These are phyloP conservation scores for Podospora comata DNA, from an alignment of 495 filamentous ascomycete genomes.

Conservation along the genomic window DNA sequence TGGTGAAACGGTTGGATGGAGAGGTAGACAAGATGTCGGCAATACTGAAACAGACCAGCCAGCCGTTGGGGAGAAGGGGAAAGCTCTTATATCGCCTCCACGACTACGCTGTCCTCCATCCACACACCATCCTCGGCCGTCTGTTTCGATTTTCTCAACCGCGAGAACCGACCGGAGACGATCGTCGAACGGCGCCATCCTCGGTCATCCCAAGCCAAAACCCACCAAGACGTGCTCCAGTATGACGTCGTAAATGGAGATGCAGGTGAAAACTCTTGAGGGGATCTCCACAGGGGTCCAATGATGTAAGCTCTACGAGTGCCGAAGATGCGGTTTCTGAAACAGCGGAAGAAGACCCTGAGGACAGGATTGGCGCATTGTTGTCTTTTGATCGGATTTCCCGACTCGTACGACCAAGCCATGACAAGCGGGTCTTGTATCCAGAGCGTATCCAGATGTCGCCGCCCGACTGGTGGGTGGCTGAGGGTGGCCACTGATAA, in stretches of 20 bases:
- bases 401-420: conserved; percentile 1
- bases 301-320: conserved; percentile 4
- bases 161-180: conserved; percentile 9
- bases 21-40: background rate
- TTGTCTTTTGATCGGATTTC: background rate
- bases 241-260: conserved; percentile 17
- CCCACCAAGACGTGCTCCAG: conserved; percentile 9
- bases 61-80: background rate
- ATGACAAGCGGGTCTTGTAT: background rate
- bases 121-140: background rate
- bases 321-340: conserved; percentile 1
- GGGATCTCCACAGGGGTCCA: conserved; percentile 9
- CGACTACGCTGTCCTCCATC: background rate
- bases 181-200: background rate
- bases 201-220: conserved; percentile 4
- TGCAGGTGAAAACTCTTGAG: conserved; percentile 9
- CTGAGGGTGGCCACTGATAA: background rate
- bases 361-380: background rate
- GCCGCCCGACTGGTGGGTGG: background rate
- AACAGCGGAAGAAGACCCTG: background rate
- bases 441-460: background rate
- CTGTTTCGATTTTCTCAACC: conserved; percentile 4
- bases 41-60: background rate
- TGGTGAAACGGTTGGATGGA: background rate
- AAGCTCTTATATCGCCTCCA: conserved; percentile 3